Base-by-base conservation (phyloP, 1,139 yeast genomes). In the Eremothecium coryli region DNA sequence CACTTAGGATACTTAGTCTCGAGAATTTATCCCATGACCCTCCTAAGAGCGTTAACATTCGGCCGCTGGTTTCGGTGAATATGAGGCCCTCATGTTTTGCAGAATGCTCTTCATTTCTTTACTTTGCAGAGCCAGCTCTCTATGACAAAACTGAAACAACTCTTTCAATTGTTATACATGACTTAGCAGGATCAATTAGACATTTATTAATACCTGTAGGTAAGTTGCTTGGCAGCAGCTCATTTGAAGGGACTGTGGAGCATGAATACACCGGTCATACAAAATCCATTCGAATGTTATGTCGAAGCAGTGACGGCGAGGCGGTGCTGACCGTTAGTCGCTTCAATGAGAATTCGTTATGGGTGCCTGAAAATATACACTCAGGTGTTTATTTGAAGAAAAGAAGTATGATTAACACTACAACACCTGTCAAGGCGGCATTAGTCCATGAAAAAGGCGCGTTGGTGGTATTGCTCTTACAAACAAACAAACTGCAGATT, bases 261-360 rank as follows among this genome's bases (percentile, higher is more conserved):
- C 67, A 73, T 46, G 78, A 80, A 47, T 71, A 78, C 38, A 86
- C 93, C 4, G 97, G 97, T 1, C 95, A 85, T 49, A 70, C 76
- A 35, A 86, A 85, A 52, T 81, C 95, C 0, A 76, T 88, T 14
- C 73, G 74, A 44, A 69, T 67, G 36, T 56, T 88, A 1, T 61
- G 73, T 12, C 73, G 86, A 47, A 79, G 94, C 1, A 58, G 70
- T 4, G 73, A 73, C 48, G 85, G 85, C 17, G 62, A 65, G 18
- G 67, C 78, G 0, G 52, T 76, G 38, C 52, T 76, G n/a, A 69
- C 81, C 1, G 48, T 62, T 3, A 66, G 73, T 3, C 53, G 76
- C 40, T 71, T 70, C 40, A 43, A 50, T 6, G 78, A 78, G 43
- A 78, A 76, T 50, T 74, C 74, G 44, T 59, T 82, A 4, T 82